Evolutionary conservation across 2,329 filamentous ascomycete genomes (phyloP).

Genomic region (Cladosporium sp.): DNA sequence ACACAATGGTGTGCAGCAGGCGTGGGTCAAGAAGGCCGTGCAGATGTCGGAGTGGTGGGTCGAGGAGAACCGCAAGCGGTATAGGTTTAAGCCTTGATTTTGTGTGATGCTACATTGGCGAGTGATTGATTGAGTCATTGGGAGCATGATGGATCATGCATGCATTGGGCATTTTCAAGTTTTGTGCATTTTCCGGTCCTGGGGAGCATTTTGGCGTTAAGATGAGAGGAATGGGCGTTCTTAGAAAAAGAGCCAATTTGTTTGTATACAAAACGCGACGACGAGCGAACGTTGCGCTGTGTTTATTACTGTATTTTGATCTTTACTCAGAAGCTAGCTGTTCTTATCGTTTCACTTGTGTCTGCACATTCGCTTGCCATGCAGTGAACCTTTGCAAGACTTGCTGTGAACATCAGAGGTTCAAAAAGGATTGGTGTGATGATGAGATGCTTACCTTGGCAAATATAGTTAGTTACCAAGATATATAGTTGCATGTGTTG

Average conservation of each 20-base stretch:
- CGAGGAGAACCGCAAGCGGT: conserved; percentile 13
- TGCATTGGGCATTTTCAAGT: neutral
- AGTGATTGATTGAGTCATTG: neutral
- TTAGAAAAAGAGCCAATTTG: neutral
- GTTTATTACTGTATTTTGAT: neutral
- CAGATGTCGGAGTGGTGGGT: conserved; percentile 19
- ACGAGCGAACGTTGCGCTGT: neutral
- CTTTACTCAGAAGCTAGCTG: neutral
- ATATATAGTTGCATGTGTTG: too few relatives aligned
- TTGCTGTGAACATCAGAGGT: too few relatives aligned
- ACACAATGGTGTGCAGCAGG: conserved; percentile 2
- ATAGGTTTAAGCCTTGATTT: conserved; percentile 15
- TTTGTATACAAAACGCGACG: neutral
- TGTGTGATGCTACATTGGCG: neutral
- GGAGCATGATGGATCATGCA: neutral
- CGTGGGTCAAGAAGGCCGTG: conserved; percentile 17
- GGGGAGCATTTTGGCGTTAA: neutral
- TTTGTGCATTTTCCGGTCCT: neutral
- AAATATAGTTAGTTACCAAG: too few relatives aligned
- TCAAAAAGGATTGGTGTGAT: too few relatives aligned
- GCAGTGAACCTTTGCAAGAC: too few relatives aligned
- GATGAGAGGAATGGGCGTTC: neutral
- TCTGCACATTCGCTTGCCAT: too few relatives aligned
- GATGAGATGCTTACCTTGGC: too few relatives aligned
- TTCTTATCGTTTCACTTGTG: too few relatives aligned